phyloP scores from a whole-genome alignment of 805 yeast genomes.

The Metschnikowia vanudenii region DNA sequence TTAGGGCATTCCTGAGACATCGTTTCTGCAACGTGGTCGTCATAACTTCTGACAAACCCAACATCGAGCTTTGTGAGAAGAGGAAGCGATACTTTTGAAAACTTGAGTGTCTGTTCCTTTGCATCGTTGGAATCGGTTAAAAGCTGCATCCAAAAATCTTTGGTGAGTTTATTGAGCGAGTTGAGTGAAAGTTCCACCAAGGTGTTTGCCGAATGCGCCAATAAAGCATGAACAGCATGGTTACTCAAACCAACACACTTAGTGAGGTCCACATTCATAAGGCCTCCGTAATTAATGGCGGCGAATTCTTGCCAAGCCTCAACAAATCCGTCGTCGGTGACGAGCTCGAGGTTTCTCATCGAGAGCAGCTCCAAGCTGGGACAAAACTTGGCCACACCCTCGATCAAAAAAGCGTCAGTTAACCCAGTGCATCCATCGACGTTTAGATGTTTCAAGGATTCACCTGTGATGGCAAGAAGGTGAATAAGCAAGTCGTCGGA shows the following conservation, averaged over 20 bases:
- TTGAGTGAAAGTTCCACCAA: constrained; percentile 71
- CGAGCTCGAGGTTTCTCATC: constrained; percentile 54
- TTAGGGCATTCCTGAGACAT: constrained; percentile 60
- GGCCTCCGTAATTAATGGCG: constrained; percentile 48
- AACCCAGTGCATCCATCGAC: constrained; percentile 74
- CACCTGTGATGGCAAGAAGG: constrained; percentile 61
- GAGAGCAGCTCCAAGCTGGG: constrained; percentile 57
- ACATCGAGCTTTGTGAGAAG: constrained; percentile 66
- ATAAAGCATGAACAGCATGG: constrained; percentile 54
- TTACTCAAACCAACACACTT: constrained; percentile 70
- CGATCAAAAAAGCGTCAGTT: constrained; percentile 59
- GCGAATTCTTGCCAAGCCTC: constrained; percentile 58
- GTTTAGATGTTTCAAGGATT: constrained; percentile 52
- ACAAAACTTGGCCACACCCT: constrained; percentile 61
- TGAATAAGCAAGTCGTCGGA: constrained; percentile 66
- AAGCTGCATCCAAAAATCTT: constrained; percentile 46
- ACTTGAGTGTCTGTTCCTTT: constrained; percentile 2
- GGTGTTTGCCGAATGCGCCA: constrained; percentile 63
- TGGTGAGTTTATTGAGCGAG: constrained; percentile 60
- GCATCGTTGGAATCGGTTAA: constrained; percentile 28
- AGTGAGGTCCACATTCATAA: constrained; percentile 57
- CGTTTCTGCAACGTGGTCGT: constrained; percentile 62
- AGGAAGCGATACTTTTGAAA: constrained; percentile 41
- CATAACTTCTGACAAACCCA: constrained; percentile 77
- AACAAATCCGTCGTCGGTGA: constrained; percentile 67